phyloP scores from a whole-genome alignment of 345 rosid genomes.

The Eucalyptus virginea region DNA sequence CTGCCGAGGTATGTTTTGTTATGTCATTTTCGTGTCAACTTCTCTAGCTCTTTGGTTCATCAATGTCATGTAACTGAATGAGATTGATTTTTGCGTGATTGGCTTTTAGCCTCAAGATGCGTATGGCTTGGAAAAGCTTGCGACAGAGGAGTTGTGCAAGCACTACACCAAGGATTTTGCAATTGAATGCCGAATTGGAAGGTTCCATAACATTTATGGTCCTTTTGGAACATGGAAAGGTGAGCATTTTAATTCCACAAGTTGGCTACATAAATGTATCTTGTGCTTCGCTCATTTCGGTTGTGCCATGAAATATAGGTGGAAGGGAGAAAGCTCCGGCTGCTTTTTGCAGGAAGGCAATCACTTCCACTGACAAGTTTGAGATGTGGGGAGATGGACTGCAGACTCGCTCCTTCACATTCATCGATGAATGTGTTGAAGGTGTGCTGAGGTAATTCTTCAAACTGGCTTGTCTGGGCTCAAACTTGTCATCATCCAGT shows the following conservation, averaged over 20 bases:
- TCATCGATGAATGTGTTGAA: slow-evolving; percentile 98
- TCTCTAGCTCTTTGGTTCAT: neutral
- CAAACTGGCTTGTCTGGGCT: neutral
- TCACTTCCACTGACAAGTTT: slow-evolving; percentile 75
- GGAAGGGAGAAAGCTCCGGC: slow-evolving; percentile 99
- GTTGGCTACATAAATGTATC: neutral
- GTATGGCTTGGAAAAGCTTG: slow-evolving; percentile 98
- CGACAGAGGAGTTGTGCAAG: slow-evolving; percentile 95
- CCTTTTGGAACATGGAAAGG: slow-evolving; percentile 99
- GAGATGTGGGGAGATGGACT: slow-evolving; percentile 99
- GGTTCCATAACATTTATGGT: slow-evolving; percentile 98
- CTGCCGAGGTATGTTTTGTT: slow-evolving; percentile 79
- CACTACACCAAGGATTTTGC: slow-evolving; percentile 94
- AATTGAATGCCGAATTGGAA: slow-evolving; percentile 88
- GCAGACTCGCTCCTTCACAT: slow-evolving; percentile 96
- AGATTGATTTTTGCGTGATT: neutral
- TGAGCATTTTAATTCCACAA: neutral
- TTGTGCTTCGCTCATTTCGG: neutral
- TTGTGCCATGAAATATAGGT: slow-evolving; percentile 24
- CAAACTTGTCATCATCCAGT: neutral
- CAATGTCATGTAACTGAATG: neutral
- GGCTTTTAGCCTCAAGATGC: slow-evolving; percentile 96
- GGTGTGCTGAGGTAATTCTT: slow-evolving; percentile 75
- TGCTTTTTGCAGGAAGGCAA: slow-evolving; percentile 92
- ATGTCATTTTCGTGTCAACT: neutral